Evolutionary conservation across 148 eudicot species (phyloP).

Genomic region (Arbutus unedo): DNA sequence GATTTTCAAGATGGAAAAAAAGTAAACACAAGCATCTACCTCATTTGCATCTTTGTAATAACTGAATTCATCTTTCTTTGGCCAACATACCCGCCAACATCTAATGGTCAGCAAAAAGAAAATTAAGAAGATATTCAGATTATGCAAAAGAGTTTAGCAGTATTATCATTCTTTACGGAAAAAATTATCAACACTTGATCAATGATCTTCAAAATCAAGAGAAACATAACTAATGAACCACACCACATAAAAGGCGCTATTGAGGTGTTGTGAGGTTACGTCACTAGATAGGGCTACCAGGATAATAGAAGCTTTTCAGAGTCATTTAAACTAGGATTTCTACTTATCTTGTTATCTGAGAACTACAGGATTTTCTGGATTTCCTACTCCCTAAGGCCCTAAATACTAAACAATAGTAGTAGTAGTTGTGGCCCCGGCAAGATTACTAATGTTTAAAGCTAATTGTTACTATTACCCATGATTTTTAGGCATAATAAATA

Average conservation of each 20-base stretch:
- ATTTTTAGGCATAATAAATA: neutral
- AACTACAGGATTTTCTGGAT: neutral
- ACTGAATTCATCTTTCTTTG: slow-evolving; percentile 31
- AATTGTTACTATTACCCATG: neutral
- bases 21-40: slow-evolving; percentile 23
- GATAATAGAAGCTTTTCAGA: neutral
- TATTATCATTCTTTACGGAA: neutral
- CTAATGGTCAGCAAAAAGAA: slow-evolving; percentile 19
- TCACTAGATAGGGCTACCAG: neutral
- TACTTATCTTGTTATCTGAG: neutral
- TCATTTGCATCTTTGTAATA: slow-evolving; percentile 51
- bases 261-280: neutral
- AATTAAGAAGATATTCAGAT: neutral
- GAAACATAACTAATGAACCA: neutral
- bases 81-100: slow-evolving; percentile 53
- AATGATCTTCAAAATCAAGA: neutral
- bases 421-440: neutral
- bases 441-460: neutral
- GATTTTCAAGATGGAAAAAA: slow-evolving; percentile 4
- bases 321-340: neutral
- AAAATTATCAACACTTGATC: neutral
- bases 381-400: neutral
- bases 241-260: neutral
- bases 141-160: neutral
- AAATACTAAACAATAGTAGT: neutral